These are phyloP conservation scores for Pichia sp. DNA, from an alignment of 1,139 yeast genomes.

Conservation along the genomic window DNA sequence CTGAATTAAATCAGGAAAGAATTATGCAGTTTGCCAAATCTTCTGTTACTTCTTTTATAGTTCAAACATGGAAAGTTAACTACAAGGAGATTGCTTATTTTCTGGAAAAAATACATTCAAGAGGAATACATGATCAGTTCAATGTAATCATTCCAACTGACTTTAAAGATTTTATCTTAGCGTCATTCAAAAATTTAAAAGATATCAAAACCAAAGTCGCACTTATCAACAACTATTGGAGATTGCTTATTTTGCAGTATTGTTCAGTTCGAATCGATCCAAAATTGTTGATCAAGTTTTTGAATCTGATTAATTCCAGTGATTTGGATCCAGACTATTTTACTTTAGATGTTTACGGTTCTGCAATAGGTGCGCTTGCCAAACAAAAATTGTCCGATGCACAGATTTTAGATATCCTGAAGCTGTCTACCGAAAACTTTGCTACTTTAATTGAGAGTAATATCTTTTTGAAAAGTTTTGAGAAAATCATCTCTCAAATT, in stretches of 20 bases:
- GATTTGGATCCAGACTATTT: conserved; percentile 15
- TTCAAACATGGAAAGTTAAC: conserved; percentile 30
- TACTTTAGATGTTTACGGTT: conserved; percentile 24
- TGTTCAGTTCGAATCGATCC: conserved; percentile 18
- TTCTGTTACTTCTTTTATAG: conserved; percentile 44
- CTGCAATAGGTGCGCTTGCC: conserved; percentile 21
- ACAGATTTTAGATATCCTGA: conserved; percentile 12
- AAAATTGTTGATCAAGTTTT: conserved; percentile 15
- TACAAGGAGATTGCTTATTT: conserved; percentile 40
- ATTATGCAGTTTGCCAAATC: conserved; percentile 40
- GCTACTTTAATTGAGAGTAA: conserved; percentile 14
- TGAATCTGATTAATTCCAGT: conserved; percentile 9
- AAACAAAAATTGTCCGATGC: conserved; percentile 18
- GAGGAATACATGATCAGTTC: conserved; percentile 17
- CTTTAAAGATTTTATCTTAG: conserved; percentile 22
- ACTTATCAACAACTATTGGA: conserved; percentile 36
- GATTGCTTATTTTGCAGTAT: conserved; percentile 30
- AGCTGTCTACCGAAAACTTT: conserved; percentile 10
- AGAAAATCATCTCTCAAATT: conserved; percentile 12
- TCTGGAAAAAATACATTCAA: conserved; percentile 32
- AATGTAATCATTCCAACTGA: conserved; percentile 25
- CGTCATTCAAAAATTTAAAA: conserved; percentile 13
- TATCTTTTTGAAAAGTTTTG: conserved; percentile 17
- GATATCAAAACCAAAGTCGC: conserved; percentile 19
- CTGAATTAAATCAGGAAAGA: conserved; percentile 39